Evolutionary conservation across 108 stramenopile species (phyloP).

Genomic region (Skeletonema costatum): DNA sequence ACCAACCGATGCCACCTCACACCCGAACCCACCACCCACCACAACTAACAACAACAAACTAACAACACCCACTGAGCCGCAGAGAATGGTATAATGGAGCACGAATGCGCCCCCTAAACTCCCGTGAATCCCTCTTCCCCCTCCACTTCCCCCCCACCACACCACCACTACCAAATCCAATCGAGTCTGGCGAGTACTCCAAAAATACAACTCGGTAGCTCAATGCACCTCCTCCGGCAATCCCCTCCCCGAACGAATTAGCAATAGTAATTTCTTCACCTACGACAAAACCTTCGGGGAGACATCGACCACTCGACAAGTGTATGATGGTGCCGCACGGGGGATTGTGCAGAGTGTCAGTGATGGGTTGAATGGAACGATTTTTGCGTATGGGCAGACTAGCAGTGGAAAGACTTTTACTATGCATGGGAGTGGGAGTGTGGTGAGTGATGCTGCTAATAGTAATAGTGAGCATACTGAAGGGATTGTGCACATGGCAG

Average conservation of each 20-base stretch:
- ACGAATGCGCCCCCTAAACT: conserved; percentile 92
- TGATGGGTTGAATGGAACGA: conserved; percentile 96
- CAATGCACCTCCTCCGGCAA: conserved; percentile 76
- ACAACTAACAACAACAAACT: neutral
- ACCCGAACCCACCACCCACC: neutral
- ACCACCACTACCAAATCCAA: conserved; percentile 1
- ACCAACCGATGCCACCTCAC: too few species aligned
- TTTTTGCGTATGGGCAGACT: conserved; percentile 96
- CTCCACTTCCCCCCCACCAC: neutral
- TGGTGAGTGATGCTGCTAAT: neutral
- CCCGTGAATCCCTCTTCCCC: conserved; percentile 49
- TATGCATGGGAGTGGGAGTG: conserved; percentile 82
- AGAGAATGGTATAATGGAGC: conserved; percentile 47
- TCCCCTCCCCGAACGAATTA: conserved; percentile 69
- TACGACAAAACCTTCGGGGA: conserved; percentile 95
- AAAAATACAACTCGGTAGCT: conserved; percentile 73
- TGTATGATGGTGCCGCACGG: conserved; percentile 88
- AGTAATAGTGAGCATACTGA: conserved; percentile 39
- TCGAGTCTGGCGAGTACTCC: conserved; percentile 86
- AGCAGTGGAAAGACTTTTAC: conserved; percentile 92
- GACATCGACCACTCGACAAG: conserved; percentile 70
- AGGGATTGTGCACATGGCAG: conserved; percentile 88
- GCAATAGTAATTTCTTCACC: conserved; percentile 86
- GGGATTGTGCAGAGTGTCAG: conserved; percentile 89
- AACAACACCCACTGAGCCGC: neutral